phyloP scores from a whole-genome alignment of 1,284 basidiomycete genomes.

The Marasmius oreades region DNA sequence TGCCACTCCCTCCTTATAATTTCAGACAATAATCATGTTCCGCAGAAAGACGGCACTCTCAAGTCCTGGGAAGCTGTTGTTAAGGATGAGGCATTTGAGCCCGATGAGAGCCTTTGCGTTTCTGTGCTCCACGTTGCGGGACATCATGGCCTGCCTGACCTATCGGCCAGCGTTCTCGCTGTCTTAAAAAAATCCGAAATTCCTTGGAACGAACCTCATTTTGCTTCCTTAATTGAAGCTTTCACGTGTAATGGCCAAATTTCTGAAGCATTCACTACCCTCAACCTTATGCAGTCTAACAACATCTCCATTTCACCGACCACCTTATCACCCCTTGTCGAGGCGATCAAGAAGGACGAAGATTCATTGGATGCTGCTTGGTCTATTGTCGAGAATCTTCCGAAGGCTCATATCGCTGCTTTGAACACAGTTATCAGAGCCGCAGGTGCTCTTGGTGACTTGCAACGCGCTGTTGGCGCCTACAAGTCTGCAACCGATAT shows the following conservation, averaged over 20 bases:
- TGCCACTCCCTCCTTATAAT: conserved; percentile 13
- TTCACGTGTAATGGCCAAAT: conserved; percentile 50
- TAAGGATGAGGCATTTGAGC: conserved; percentile 46
- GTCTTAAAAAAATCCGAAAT: conserved; percentile 46
- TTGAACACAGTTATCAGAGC: conserved; percentile 70
- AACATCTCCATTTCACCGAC: conserved; percentile 40
- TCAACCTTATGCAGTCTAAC: conserved; percentile 53
- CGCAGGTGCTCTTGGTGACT: conserved; percentile 56
- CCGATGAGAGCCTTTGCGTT: conserved; percentile 73
- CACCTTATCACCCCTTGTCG: conserved; percentile 51
- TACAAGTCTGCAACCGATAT: conserved; percentile 65
- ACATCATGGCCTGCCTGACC: conserved; percentile 61
- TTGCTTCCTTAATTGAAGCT: conserved; percentile 66
- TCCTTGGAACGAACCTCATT: conserved; percentile 63
- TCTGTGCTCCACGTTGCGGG: conserved; percentile 71
- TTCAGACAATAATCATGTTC: conserved; percentile 7
- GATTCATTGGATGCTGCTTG: conserved; percentile 66
- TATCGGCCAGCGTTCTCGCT: conserved; percentile 65
- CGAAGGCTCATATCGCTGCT: conserved; percentile 54
- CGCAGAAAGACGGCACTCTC: conserved; percentile 63
- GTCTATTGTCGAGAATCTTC: conserved; percentile 59
- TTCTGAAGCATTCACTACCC: conserved; percentile 53
- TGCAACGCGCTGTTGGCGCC: conserved; percentile 74
- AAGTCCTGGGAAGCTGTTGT: conserved; percentile 63
- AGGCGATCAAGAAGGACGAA: conserved; percentile 42